Base-by-base conservation (phyloP, 495 filamentous ascomycete species). In the Aspergillus funiculosus region DNA sequence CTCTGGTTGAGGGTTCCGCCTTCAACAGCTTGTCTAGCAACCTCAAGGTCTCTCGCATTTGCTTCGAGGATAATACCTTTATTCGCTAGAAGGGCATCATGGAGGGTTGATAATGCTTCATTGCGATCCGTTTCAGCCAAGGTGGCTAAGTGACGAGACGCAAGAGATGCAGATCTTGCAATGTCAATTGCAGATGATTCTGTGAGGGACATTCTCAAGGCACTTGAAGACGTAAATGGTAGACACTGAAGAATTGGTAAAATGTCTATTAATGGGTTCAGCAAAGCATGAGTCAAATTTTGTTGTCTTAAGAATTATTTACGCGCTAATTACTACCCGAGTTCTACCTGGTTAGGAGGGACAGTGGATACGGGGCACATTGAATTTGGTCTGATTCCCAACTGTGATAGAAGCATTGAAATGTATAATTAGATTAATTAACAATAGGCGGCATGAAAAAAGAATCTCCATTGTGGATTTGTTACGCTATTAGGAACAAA, bases 101-200 rank as follows among this genome's bases (percentile, higher is more conserved):
- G 81, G 45, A 98, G 84, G 3, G 81, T 80, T 17, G 83, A 89
- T 45, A 98, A 66, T 14, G 92, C 92, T 36, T 84, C 77, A 69
- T 95, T 92, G 48, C 92, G 84, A 6, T 78, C 79, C 17, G 64
- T 59, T 15, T 75, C 69, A 0, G 82, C 69, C 13, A 89, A 73
- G 0, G 76, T 82, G 14, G 85, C 84, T 13, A 90, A 71, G 39
- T 71, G 68, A 56, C 81, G 80, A 20, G 85, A 87, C 14, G 86
- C 82, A 30, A 77, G 64, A 38, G 85, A 88, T 50, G 85, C 86
- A 40, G 78, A 71, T 56, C 71, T 71, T 21, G 85, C 86, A 14
- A 82, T 78, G 49, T 83, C 81, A 3, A 69, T 57, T 26, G 86
- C 81, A 15, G 76, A 75, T 11, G 79, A 83, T 43, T 80, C 81